These are phyloP conservation scores for Fusarium irregulare DNA, from an alignment of 2,329 filamentous ascomycete genomes.

Conservation along the genomic window DNA sequence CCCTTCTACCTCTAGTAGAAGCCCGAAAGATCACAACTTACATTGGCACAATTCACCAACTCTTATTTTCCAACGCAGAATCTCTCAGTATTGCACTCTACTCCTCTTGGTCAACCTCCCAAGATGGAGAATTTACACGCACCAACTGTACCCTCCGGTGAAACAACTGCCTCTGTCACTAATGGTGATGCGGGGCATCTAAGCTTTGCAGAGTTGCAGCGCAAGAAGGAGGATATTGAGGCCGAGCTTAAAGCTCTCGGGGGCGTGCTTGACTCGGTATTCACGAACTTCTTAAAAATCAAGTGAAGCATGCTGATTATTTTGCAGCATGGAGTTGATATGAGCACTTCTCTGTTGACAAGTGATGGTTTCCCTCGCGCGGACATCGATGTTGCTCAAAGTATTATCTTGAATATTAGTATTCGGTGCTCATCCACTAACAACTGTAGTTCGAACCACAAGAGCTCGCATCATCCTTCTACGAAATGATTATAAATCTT, in stretches of 20 bases:
- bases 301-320: constrained; percentile 35
- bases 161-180: constrained; percentile 69
- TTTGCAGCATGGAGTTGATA: constrained; percentile 85
- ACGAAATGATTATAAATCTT: constrained; percentile 90
- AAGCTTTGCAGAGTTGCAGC: constrained; percentile 82
- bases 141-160: constrained; percentile 76
- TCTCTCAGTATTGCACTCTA: background rate
- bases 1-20: constrained; percentile 6
- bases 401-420: constrained; percentile 60
- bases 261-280: constrained; percentile 87
- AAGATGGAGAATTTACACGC: constrained; percentile 68
- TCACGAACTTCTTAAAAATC: constrained; percentile 42
- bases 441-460: constrained; percentile 84
- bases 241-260: constrained; percentile 87
- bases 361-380: constrained; percentile 91
- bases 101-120: constrained; percentile 21
- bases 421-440: constrained; percentile 28
- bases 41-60: constrained; percentile 1
- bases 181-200: constrained; percentile 73
- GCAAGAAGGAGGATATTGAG: constrained; percentile 86
- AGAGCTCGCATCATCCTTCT: constrained; percentile 88
- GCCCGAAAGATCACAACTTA: constrained; percentile 3
- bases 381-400: constrained; percentile 95
- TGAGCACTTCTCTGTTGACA: constrained; percentile 89
- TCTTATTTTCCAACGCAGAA: constrained; percentile 1